phyloP scores from a whole-genome alignment of 2,329 filamentous ascomycete species.

The Cucurbitaria berberidis region DNA sequence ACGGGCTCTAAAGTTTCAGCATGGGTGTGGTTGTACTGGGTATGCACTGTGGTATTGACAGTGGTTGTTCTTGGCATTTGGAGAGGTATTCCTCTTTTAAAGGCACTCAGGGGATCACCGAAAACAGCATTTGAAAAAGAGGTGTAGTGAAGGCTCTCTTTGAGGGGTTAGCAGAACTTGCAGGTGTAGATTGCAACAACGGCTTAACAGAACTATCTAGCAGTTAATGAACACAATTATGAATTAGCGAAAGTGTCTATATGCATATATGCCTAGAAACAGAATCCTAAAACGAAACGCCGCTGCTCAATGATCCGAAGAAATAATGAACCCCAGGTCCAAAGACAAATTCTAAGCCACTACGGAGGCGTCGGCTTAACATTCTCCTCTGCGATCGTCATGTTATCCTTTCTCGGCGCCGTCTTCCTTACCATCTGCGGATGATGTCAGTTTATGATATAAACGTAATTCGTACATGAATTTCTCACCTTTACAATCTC shows the following conservation, averaged over 20 bases:
- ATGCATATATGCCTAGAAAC: background rate
- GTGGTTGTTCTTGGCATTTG: background rate
- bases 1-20: background rate
- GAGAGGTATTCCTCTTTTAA: background rate
- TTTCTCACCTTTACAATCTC: conserved; percentile 1
- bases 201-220: no score
- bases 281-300: background rate
- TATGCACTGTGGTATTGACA: background rate
- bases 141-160: no score
- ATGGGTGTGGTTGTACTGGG: conserved; percentile 1
- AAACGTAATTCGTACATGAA: no score
- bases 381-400: background rate
- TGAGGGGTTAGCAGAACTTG: no score
- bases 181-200: no score
- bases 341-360: background rate
- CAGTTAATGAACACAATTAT: no score
- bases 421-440: background rate
- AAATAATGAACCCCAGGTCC: background rate
- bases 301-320: background rate
- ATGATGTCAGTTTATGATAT: no score
- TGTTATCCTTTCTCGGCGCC: background rate
- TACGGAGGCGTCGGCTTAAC: background rate
- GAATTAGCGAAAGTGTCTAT: background rate
- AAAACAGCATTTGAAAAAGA: background rate
- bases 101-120: background rate